Evolutionary conservation across 2,329 filamentous ascomycete species (phyloP).

Genomic region (Colletotrichum sp.): DNA sequence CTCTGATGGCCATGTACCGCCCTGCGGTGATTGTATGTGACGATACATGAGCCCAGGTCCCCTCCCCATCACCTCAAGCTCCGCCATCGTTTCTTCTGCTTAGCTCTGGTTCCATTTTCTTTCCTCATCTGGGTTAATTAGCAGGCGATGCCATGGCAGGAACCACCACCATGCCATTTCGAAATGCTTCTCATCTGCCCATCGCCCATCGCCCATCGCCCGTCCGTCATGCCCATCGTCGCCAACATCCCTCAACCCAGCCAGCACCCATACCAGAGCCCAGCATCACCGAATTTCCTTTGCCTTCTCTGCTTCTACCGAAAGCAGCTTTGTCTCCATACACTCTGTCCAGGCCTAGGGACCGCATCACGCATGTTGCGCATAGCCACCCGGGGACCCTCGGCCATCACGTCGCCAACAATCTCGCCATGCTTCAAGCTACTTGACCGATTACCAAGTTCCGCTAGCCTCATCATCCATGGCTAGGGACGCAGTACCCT

Average conservation of each 20-base stretch:
- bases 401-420: background rate
- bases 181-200: background rate
- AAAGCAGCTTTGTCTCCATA: background rate
- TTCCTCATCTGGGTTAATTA: slow-evolving; percentile 3
- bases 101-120: background rate
- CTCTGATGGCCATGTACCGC: background rate
- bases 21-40: background rate
- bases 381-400: background rate
- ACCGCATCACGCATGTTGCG: background rate
- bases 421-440: background rate
- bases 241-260: background rate
- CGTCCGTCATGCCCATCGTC: background rate
- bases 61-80: background rate
- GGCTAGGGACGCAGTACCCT: background rate
- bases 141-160: background rate
- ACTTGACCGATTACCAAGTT: background rate
- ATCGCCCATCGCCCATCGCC: background rate
- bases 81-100: slow-evolving; percentile 3
- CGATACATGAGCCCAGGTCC: background rate
- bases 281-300: background rate
- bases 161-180: background rate
- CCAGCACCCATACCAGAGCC: background rate
- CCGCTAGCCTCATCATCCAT: background rate
- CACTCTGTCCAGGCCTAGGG: background rate
- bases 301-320: background rate